Evolutionary conservation across 2,329 filamentous ascomycete species (phyloP), one percentile per base, ranked within the genome.

Genomic region (Curvularia hawaiiensis): DNA sequence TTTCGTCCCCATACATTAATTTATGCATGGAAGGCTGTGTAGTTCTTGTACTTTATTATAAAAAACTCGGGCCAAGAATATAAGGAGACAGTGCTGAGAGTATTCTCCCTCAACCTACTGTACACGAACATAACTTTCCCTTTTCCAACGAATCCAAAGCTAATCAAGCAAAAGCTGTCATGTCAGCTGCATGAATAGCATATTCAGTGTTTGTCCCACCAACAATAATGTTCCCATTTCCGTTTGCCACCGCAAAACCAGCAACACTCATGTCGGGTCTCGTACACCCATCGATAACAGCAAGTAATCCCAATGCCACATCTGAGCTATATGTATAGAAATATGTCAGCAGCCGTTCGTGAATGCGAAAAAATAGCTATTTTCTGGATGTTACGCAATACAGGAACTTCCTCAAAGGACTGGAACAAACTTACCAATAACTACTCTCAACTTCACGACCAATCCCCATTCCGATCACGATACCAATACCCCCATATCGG

Each of bases 211-310:
- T 60, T 8, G 54, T 60, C 14, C 54, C 54, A 22, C 57, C 57
- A 30, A 57, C 54, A 24, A 57, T 35, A 5, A 57, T 53, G 14
- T 60, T 51, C 0, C 40, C 54, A 24, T 60, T 60, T 2, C 54
- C 50, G 28, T 57, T 48, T 18, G 50, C 54, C 46, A 49, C 45
- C 18, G 50, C 40, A n/a, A 57, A 57, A 11, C 54, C 57, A n/a
- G 57, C 50, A 31, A 40, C 45, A 18, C 45, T 49, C 38, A 46
- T 26, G 12, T 57, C 50, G 18, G 40, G 43, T 10, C 54, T 39
- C 9, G 54, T 60, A 26, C 58, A 60, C 7, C 47, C 33, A 16
- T 63, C 48, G 12, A 63, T 57, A 38, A 55, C 26, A 18, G 55
- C 53, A 5, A 63, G 51, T 8, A 61, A 20, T 20, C 52, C 59